Base-by-base conservation (phyloP, 2,329 filamentous ascomycete genomes). In the Xylariaceae sp. region DNA sequence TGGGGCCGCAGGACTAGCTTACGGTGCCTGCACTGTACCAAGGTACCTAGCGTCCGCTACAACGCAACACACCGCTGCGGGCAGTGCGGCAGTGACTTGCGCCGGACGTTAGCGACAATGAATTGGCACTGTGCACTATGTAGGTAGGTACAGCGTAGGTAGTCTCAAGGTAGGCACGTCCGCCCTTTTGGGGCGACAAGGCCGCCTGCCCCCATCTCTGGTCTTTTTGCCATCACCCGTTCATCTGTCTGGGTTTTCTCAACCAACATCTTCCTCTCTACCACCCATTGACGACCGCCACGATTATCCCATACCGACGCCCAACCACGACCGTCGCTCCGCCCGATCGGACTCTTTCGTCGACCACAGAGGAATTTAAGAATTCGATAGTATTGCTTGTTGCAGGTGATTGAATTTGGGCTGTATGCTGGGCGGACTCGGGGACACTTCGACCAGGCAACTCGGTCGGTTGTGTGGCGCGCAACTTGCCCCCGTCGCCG, bases 381-480 rank as follows among this genome's bases (percentile, higher is more conserved):
- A n/a, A 40, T 48, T 51, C 41, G 48, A 49, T 46, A 45, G 43
- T n/a, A 51, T 54, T 45, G 44, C 22, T 40, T 37, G 45, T 48
- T 37, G 47, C 49, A 16, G 39, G 46, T 32, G 58, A 60, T 62
- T 60, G 58, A 58, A 53, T 52, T 41, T 37, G 45, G 51, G 43
- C 44, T 71, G 67, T 63, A 72, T 72, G 70, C 63, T 65, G 67
- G 64, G 65, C 46, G 63, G 61, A 63, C 62, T 65, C 60, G 66
- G 69, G 58, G 59, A 50, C 51, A 54, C 58, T 67, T 66, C 60
- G 63, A 67, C 65, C 62, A 66, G 65, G 66, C 65, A 68, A 62
- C 66, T 50, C 68, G 69, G 67, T 70, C 70, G 67, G 68, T 67
- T 63, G 65, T 67, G 66, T 69, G 65, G 67, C 68, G 68, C 68